phyloP scores from a whole-genome alignment of 208 protist species.

The Acanthamoeba healyi region DNA sequence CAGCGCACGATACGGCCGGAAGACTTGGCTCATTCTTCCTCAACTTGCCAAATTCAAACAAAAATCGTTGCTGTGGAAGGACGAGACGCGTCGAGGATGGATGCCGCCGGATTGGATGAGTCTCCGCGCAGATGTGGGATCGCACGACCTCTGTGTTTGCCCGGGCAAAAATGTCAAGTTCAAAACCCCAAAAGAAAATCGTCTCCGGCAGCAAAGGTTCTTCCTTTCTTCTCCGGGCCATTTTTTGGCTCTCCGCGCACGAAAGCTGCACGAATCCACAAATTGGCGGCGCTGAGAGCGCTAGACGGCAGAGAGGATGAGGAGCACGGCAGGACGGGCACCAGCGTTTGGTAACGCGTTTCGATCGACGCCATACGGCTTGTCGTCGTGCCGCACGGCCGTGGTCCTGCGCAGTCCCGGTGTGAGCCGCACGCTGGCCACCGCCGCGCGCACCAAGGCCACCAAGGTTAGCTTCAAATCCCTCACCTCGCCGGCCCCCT shows the following conservation, averaged over 20 bases:
- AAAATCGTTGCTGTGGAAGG: background rate
- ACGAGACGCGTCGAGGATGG: background rate
- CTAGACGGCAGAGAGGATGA: background rate
- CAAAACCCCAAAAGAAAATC: background rate
- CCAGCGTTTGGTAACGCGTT: background rate
- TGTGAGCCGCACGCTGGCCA: background rate
- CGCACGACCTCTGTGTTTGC: too few relatives aligned
- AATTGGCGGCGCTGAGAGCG: too few relatives aligned
- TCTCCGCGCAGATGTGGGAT: too few relatives aligned
- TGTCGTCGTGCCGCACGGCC: too few relatives aligned
- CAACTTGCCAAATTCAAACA: background rate
- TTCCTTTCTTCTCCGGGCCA: slow-evolving; percentile 14
- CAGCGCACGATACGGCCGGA: slow-evolving; percentile 62
- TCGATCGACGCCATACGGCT: too few relatives aligned
- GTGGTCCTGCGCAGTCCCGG: background rate
- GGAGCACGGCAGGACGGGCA: background rate
- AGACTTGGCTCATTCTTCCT: slow-evolving; percentile 63
- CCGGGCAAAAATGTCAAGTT: background rate
- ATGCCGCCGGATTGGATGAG: too few relatives aligned
- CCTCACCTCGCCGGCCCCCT: too few relatives aligned
- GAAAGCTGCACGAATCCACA: background rate
- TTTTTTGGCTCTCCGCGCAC: too few relatives aligned
- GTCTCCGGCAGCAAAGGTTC: background rate
- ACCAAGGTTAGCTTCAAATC: background rate
- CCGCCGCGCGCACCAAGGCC: background rate